Percentiles rank a stretch among this genome's conserved stretches.
These are phyloP conservation scores for Oxyria digyna DNA, from an alignment of 148 eudicot genomes.

Conservation along the genomic window DNA sequence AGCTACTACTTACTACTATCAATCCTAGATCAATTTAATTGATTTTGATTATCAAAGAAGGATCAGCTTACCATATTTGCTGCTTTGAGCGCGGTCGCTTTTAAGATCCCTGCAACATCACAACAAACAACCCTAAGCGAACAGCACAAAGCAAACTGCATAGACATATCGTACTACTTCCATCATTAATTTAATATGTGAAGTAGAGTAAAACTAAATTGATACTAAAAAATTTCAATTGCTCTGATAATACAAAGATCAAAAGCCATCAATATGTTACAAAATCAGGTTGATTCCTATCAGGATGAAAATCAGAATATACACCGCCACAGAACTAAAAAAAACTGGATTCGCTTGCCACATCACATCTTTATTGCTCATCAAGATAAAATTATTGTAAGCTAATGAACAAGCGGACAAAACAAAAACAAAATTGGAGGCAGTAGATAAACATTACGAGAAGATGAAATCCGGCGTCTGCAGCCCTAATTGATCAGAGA, in stretches of 20 bases:
- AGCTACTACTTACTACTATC: background rate
- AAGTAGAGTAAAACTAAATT: background rate
- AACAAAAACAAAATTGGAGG: background rate
- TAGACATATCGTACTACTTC: background rate
- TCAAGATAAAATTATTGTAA: background rate
- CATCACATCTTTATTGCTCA: background rate
- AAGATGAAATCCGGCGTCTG: background rate
- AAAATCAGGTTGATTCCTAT: background rate
- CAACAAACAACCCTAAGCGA: background rate
- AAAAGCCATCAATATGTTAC: background rate
- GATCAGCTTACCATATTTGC: background rate
- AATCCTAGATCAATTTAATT: background rate
- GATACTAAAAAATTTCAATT: background rate
- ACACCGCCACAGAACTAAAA: background rate
- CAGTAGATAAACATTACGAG: background rate
- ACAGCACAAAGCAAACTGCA: background rate
- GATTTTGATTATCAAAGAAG: too few species aligned
- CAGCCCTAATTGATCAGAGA: background rate
- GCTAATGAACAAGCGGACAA: background rate
- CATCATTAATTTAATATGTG: background rate
- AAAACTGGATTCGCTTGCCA: background rate
- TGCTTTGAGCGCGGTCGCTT: background rate
- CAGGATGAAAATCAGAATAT: background rate
- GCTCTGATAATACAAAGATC: background rate
- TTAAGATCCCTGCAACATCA: conserved; percentile 2